A percentile compares a stretch with the other conserved stretches of the same genome.
These are phyloP conservation scores for Vanilla planifolia DNA, from an alignment of 106 monocot genomes.

Conservation along the genomic window DNA sequence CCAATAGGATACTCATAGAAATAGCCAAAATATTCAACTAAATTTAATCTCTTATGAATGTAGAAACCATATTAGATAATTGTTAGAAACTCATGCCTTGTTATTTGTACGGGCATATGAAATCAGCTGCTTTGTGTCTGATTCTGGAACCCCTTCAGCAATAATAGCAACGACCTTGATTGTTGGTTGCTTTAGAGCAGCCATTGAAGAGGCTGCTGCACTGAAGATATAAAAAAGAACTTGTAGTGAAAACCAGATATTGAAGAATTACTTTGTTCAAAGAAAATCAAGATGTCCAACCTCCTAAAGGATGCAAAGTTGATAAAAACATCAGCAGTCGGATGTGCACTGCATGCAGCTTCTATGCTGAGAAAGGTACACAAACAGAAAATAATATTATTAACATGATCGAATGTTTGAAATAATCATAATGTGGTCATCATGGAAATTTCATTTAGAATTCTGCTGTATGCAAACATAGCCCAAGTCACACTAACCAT, in stretches of 20 bases:
- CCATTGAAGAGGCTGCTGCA: conserved; percentile 57
- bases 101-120: conserved; percentile 45
- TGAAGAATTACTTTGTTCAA: no score
- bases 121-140: conserved; percentile 54
- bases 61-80: no score
- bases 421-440: no score
- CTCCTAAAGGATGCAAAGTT: conserved; percentile 98
- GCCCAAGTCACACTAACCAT: no score
- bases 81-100: conserved; percentile 29
- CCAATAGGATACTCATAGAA: no score
- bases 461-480: no score
- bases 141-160: conserved; percentile 76
- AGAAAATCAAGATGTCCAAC: conserved; percentile 18
- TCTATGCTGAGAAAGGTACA: conserved; percentile 56
- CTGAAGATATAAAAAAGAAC: conserved; percentile 19
- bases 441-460: no score
- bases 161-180: conserved; percentile 51
- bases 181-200: conserved; percentile 52
- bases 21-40: no score
- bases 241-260: neutral
- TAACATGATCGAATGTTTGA: no score
- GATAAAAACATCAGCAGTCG: conserved; percentile 98
- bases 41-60: no score
- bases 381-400: conserved; percentile 5
- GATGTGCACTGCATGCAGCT: conserved; percentile 79